Evolutionary conservation across 192 early-diverging fungal species (phyloP).

Genomic region (Backusella australiensis): DNA sequence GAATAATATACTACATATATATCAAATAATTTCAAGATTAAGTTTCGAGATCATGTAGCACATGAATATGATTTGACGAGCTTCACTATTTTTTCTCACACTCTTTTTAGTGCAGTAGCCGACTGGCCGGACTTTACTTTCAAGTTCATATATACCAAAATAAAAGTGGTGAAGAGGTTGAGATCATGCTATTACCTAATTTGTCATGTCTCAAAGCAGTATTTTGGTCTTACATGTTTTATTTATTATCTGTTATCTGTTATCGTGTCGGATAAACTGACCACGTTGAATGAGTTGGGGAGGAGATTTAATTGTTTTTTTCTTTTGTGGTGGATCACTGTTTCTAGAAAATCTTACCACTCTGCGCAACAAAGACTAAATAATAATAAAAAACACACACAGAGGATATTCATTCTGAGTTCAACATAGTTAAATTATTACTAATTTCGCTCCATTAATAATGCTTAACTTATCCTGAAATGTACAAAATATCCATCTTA

Average conservation of each 20-base stretch:
- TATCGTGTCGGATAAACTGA: not conserved
- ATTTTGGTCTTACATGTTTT: not conserved
- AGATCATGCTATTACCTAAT: not conserved
- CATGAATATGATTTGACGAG: not conserved
- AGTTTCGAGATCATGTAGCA: not conserved
- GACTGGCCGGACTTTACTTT: not conserved
- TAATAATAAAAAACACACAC: not conserved
- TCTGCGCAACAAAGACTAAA: not conserved
- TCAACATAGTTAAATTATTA: not conserved
- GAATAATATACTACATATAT: not conserved
- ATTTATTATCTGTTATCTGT: not conserved
- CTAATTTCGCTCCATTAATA: not conserved
- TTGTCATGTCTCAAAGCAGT: not conserved
- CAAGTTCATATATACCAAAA: not conserved
- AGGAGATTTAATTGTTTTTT: not conserved
- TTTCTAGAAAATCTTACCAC: not conserved
- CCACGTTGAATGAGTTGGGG: not conserved
- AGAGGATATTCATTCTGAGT: not conserved
- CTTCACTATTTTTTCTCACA: not conserved
- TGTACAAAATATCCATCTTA: not conserved
- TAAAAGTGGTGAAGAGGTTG: not conserved
- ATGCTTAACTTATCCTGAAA: not conserved
- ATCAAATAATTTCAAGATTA: not conserved
- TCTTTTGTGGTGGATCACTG: not conserved
- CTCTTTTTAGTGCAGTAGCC: not conserved